These are phyloP conservation scores for Kodamaea suecica DNA, from an alignment of 1,139 yeast species.

Conservation along the genomic window DNA sequence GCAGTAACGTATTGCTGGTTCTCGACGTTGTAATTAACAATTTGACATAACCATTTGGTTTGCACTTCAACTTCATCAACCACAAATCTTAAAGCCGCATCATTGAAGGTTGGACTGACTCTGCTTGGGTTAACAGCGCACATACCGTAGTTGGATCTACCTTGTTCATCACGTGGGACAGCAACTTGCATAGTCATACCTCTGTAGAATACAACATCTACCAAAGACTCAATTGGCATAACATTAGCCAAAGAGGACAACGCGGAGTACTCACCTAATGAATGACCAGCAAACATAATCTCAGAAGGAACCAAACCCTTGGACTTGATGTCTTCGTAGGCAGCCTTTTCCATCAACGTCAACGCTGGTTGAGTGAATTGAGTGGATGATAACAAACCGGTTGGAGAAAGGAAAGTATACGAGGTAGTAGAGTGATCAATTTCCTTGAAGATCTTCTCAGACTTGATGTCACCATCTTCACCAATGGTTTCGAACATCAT, in stretches of 20 bases:
- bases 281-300: slow-evolving; percentile 97
- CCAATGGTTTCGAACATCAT: slow-evolving; percentile 98
- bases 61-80: slow-evolving; percentile 81
- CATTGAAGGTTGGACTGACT: slow-evolving; percentile 82
- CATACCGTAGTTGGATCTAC: slow-evolving; percentile 99
- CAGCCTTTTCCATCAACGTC: slow-evolving; percentile 98
- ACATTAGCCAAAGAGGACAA: slow-evolving; percentile 96
- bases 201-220: slow-evolving; percentile 97
- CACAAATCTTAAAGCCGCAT: slow-evolving; percentile 91
- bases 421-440: slow-evolving; percentile 80
- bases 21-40: slow-evolving; percentile 97
- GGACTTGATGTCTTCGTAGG: slow-evolving; percentile 94
- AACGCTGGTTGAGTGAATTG: slow-evolving; percentile 99
- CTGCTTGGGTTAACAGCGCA: slow-evolving; percentile 97
- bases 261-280: slow-evolving; percentile 98
- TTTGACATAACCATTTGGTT: slow-evolving; percentile 93
- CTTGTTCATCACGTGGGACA: slow-evolving; percentile 91
- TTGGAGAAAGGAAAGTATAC: slow-evolving; percentile 85
- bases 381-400: slow-evolving; percentile 95
- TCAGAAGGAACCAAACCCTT: slow-evolving; percentile 94
- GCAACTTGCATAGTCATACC: slow-evolving; percentile 99
- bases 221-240: slow-evolving; percentile 97
- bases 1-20: slow-evolving; percentile 98
- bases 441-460: slow-evolving; percentile 94
- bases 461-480: slow-evolving; percentile 75